Base-by-base conservation (phyloP, 73 alveolate species). In the Paramecium caudatum region DNA sequence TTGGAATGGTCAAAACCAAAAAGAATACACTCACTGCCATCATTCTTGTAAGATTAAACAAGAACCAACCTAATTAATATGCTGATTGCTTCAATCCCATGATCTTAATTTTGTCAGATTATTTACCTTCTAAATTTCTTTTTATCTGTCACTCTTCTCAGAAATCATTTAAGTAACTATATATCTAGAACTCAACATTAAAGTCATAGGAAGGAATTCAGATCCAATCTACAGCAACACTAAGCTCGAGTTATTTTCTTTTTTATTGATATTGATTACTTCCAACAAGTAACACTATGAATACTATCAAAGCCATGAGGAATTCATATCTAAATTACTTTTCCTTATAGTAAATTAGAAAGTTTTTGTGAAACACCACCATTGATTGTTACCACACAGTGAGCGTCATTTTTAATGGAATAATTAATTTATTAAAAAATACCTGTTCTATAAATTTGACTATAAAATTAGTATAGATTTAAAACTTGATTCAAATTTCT, bases 71-170 rank as follows among this genome's bases (percentile, higher is more conserved):
- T 45, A 74, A 74, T 4, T 27, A 30, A 15, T 74, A 74, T 10
- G 88, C 88, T 27, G 88, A 36, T 43, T 74, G 30, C 12, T 43
- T 74, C 32, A 74, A 41, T 1, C 88, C 88, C 88, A 74, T 74
- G 30, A 74, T 74, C 88, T 74, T 32, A 65, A 10, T 12, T 65
- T 21, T n/a, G 27, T 15, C 19, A 33, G 4, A 23, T 25, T 65
- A 17, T 2, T n/a, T 74, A 74, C 88, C 43, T 74, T 74, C 43
- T 74, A 43, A 30, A 74, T 74, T 34, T 74, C 88, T n/a, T 74
- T 74, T 43, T 39, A 45, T 74, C 88, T 74, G 3, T 74, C 88
- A 33, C 69, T 41, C 88, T 74, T 74, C 68, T 74, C 88, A 9
- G 68, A 37, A 41, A 74, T 74, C 88, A 74, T 74, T 16, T n/a